Conservation (phyloP, 177 flowering plant species). For the Vitis hybrid region DNA sequence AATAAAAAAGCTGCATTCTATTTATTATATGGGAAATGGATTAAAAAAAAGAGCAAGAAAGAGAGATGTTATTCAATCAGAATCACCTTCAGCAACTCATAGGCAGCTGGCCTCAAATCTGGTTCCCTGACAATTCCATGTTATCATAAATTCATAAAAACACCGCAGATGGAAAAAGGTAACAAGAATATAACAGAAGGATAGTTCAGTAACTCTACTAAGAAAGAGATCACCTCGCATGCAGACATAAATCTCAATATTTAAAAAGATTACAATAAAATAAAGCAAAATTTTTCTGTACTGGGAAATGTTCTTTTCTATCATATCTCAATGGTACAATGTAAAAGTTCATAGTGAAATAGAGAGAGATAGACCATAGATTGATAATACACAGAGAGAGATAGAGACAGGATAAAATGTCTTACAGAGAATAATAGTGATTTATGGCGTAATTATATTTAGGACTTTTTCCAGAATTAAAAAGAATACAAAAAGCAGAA, state of each 20-base stretch:
- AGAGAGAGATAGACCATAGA: not conserved
- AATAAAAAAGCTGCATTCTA: not conserved
- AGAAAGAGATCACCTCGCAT: not conserved
- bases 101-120: conserved; percentile 70
- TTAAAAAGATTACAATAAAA: too few relatives aligned
- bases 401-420: too few relatives aligned
- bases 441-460: not conserved
- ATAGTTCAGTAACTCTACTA: not conserved
- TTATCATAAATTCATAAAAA: not conserved
- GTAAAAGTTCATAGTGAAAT: not conserved
- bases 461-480: not conserved
- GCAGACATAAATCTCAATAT: not conserved
- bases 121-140: conserved; percentile 71
- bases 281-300: not conserved
- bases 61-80: not conserved
- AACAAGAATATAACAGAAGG: not conserved
- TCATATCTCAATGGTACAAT: too few relatives aligned
- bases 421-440: too few relatives aligned
- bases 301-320: too few relatives aligned
- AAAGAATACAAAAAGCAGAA: not conserved
- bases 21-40: not conserved
- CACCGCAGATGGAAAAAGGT: not conserved
- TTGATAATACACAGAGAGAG: too few relatives aligned
- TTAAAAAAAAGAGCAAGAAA: not conserved
- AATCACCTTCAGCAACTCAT: conserved; percentile 79